phyloP scores from a whole-genome alignment of 495 filamentous ascomycete species.

The Parmelia sp. region DNA sequence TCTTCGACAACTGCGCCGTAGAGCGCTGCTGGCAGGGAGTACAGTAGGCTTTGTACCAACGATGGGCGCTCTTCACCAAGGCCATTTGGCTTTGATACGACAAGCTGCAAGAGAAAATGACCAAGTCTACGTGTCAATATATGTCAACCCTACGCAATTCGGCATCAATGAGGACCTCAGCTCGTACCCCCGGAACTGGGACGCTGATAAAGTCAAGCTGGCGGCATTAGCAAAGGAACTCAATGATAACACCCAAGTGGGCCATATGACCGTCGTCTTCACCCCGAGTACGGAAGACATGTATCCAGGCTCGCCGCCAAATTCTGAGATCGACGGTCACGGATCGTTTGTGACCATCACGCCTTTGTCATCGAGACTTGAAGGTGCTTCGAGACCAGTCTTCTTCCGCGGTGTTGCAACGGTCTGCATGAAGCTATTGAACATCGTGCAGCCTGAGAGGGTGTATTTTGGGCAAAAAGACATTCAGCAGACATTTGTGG shows the following conservation, averaged over 20 bases:
- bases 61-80: conserved; percentile 92
- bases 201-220: conserved; percentile 61
- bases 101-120: conserved; percentile 78
- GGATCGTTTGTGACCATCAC: conserved; percentile 94
- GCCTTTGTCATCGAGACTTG: conserved; percentile 69
- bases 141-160: conserved; percentile 96
- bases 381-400: conserved; percentile 81
- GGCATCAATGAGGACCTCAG: conserved; percentile 80
- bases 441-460: conserved; percentile 75
- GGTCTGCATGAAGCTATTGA: conserved; percentile 95
- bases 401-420: conserved; percentile 97
- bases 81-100: conserved; percentile 82
- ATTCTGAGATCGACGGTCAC: conserved; percentile 65
- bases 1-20: conserved; percentile 64
- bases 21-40: conserved; percentile 46
- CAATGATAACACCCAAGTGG: conserved; percentile 44
- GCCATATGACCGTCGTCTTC: conserved; percentile 75
- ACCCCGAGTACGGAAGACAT: conserved; percentile 75
- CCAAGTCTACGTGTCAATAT: conserved; percentile 81
- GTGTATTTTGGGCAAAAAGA: conserved; percentile 99
- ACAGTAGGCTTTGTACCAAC: conserved; percentile 87
- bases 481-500: conserved; percentile 88
- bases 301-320: conserved; percentile 79
- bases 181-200: conserved; percentile 88
- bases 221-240: conserved; percentile 65